Conservation (phyloP, 2,329 filamentous ascomycete genomes). For the Ophiostoma sp. region DNA sequence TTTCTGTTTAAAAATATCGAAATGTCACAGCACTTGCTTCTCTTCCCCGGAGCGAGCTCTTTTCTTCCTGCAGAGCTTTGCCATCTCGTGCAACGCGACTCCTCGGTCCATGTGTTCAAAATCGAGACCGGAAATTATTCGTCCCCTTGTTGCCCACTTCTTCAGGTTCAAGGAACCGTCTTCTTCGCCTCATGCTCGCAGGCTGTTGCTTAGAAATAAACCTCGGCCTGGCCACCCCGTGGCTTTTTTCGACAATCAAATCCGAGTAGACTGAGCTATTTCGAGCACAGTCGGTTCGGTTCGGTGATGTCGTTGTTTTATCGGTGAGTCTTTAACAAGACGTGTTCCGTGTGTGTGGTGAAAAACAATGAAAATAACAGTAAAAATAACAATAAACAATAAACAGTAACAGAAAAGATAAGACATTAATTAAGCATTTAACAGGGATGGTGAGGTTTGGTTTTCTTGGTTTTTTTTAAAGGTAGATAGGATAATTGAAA, state of each 20-base stretch:
- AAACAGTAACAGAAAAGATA: background rate
- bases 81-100: background rate
- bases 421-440: no score
- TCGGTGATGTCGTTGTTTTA: background rate
- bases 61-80: background rate
- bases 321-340: background rate
- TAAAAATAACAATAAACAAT: background rate
- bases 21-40: background rate
- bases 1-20: slow-evolving; percentile 22
- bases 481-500: background rate
- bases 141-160: background rate
- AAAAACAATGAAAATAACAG: background rate
- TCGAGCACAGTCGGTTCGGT: background rate
- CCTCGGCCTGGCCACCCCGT: background rate
- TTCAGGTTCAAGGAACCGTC: background rate
- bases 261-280: background rate
- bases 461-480: background rate
- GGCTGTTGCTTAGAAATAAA: slow-evolving; percentile 1
- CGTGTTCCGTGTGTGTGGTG: background rate
- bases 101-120: slow-evolving; percentile 15
- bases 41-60: background rate
- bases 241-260: background rate
- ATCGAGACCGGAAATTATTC: slow-evolving; percentile 7
- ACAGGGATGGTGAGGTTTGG: background rate
- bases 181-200: background rate